A percentile compares a stretch with the other conserved stretches of the same genome.
These are phyloP conservation scores for Wallacemonas collosoma DNA, from an alignment of 208 protist genomes.

Conservation along the genomic window DNA sequence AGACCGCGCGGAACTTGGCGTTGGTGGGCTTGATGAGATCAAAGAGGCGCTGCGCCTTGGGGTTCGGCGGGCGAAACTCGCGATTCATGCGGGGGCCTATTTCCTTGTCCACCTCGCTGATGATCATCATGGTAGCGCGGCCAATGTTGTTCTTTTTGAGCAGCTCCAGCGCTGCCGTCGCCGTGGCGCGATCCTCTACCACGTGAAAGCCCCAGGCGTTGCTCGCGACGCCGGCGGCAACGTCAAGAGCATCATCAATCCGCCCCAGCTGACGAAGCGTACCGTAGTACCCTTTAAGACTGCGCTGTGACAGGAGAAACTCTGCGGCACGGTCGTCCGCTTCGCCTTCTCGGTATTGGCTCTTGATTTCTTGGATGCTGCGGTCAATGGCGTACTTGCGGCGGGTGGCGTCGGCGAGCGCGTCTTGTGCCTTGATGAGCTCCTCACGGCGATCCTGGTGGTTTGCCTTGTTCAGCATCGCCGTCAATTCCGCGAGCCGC, in stretches of 20 bases:
- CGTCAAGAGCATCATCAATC: constrained; percentile 97
- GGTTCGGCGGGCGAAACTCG: constrained; percentile 57
- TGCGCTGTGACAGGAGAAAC: constrained; percentile 84
- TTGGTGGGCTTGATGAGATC: constrained; percentile 94
- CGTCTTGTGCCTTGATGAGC: constrained; percentile 73
- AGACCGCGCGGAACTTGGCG: constrained; percentile 89
- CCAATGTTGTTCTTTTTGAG: constrained; percentile 95
- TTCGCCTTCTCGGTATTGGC: constrained; percentile 74
- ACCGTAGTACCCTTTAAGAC: constrained; percentile 93
- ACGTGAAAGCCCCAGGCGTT: constrained; percentile 98
- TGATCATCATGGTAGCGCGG: constrained; percentile 97
- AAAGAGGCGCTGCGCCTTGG: constrained; percentile 86
- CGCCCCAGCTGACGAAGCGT: constrained; percentile 97
- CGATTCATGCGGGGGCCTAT: constrained; percentile 45
- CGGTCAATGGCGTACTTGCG: constrained; percentile 81
- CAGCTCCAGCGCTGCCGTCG: constrained; percentile 88
- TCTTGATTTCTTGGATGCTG: constrained; percentile 85
- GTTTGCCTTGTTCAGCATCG: constrained; percentile 46
- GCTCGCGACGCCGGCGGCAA: constrained; percentile 97
- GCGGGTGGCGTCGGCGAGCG: constrained; percentile 52
- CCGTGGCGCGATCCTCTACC: constrained; percentile 95
- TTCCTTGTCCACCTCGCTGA: constrained; percentile 92
- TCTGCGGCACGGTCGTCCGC: constrained; percentile 85
- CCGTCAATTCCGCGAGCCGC: constrained; percentile 55
- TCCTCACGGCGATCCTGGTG: constrained; percentile 52